Evolutionary conservation across 257 asterid genomes (phyloP), one percentile per base, ranked within the genome.

Genomic region (Penstemon eatonii): DNA sequence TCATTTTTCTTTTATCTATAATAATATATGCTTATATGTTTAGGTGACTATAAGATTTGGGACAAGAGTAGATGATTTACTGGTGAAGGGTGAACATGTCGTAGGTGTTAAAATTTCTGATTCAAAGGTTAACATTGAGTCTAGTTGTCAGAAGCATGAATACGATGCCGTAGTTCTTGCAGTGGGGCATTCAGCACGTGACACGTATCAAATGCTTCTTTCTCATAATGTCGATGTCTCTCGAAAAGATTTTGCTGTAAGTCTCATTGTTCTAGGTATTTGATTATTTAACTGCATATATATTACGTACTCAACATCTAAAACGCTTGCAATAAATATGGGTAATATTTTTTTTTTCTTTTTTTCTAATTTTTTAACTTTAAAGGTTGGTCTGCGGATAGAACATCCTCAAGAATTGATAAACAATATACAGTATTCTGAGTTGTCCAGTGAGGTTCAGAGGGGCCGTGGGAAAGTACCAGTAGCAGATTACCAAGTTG

Each of bases 161-260:
- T 90, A 71, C 65, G 97, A 93, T 84, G 96, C 96, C 8, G 85
- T 90, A 70, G 90, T 90, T 85, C 96, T 93, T 46, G 99, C 99
- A 8, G 88, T 93, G 67, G 99, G 99, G 69, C 99, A 93, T 69
- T 93, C 99, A 76, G 96, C 99, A 63, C 93, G 99, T 37, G 97
- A 88, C 81, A 87, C 95, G 11, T 93, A 79, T 62, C 76, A 83
- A 60, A 93, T 93, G 99, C 95, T 90, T 73, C 86, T 90, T 67
- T 88, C 90, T 64, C 96, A 90, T 81, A 83, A 86, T 47, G 91
- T 85, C 65, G 83, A 83, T 72, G 69, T 93, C 73, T 81, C 80
- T 73, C 86, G 73, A 19, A 93, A 93, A 72, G 99, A 90, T 78
- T 90, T 93, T 75, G 75, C 99, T 25, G 97, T 93, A 76, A 93